Evolutionary conservation across 148 eudicot genomes (phyloP), one percentile per base, ranked within the genome.

Genomic region (Limonium bicolor): DNA sequence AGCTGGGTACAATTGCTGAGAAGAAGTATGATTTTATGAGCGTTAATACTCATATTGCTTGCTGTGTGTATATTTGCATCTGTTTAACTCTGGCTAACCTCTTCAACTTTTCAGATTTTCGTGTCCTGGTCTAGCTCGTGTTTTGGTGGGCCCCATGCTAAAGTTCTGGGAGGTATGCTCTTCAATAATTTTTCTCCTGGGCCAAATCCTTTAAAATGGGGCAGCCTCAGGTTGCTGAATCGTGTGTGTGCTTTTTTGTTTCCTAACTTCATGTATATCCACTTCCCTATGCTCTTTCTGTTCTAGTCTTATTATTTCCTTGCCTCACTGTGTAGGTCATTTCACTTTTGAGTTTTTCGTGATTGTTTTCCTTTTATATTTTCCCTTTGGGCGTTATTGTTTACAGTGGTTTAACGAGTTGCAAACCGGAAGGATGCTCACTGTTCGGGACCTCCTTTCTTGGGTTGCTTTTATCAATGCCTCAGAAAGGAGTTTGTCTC

Each of bases 381-480:
- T n/a, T n/a, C n/a, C n/a, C 46, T 41, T 35, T 32, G 6, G 4
- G 1, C 12, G 4, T 47, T 48, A 7, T 39, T 55, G 13, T 45
- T 31, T 61, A 40, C 77, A 87, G 95, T 90, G 99, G 99, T 90
- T 84, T 72, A 84, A 90, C 58, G 60, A 58, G 65, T 63, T 75
- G 47, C 78, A 81, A 62, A 76, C 75, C 13, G 85, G 99, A 46
- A 75, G 99, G 61, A 27, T 50, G 23, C 99, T 90, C 56, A 85
- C 99, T 10, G 80, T 85, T 15, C 75, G 99, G 54, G 99, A 90
- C 64, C 93, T 90, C 54, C 75, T 84, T 50, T 79, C 99, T 31
- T 90, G 99, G 99, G 59, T 90, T 49, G 82, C 73, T 29, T 90
- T 90, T 63, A 63, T 90, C 25, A 51, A 67, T 39, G 68, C 62